Evolutionary conservation across 148 eudicot species (phyloP), one percentile per base, ranked within the genome.

Genomic region (Rhododendron mucronatum): DNA sequence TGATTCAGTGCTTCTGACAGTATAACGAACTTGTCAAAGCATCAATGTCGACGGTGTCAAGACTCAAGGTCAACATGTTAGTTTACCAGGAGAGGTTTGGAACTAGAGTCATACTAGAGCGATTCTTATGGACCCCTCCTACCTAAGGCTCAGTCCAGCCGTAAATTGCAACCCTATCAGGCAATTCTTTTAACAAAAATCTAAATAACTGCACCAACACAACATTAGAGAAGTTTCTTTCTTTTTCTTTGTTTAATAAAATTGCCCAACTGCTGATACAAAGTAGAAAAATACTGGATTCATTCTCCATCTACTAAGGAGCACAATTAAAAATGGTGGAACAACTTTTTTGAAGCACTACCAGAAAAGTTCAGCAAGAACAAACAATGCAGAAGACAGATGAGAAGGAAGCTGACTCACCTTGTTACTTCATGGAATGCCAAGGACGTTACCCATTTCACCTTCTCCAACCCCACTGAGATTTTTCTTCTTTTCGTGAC

Each of bases 401-500:
- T 55, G 44, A 79, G 53, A 59, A 80, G 57, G 59, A 78, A 61
- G 80, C 37, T 78, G 39, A 82, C 93, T 95, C 91, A 97, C 99
- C 92, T 91, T 12, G 82, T 37, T 85, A 95, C 93, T 83, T 89
- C 91, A 89, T 97, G 95, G 89, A 93, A 95, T 76, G 91, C 90
- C 81, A 88, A 78, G 86, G 93, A 92, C 33, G 92, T 94, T 85
- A 91, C 74, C 84, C 90, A 87, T 84, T 86, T 90, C 82, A 87
- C 93, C 87, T 90, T 91, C 89, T 92, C 93, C 81, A 61, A 50
- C 50, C 95, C 94, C 83, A 95, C 78, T 14, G 93, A 87, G 87
- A 89, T 93, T 85, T 92, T 95, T 90, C 99, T 91, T 94, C 90
- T 93, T 89, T 97, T 94, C 39, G 87, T 90, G 73, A 97, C 95